Evolutionary conservation across 179 eudicot genomes (phyloP).

Genomic region (Kewa caespitosa): DNA sequence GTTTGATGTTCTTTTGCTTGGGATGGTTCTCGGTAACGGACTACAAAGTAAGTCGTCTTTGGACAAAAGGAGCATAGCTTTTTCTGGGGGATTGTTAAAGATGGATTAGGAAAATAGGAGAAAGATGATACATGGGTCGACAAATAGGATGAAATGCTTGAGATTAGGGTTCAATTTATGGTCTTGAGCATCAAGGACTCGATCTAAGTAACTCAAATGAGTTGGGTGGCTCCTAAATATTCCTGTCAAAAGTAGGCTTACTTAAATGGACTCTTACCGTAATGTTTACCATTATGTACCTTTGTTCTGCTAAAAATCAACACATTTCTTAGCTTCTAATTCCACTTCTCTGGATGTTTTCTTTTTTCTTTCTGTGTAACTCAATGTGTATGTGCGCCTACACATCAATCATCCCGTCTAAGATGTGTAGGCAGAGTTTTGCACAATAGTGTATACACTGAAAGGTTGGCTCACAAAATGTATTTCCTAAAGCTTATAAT

Average conservation of each 20-base stretch:
- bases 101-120: background rate
- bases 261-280: too few relatives aligned
- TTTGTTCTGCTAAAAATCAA: background rate
- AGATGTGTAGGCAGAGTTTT: background rate
- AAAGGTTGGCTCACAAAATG: background rate
- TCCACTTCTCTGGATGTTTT: background rate
- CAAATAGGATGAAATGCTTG: background rate
- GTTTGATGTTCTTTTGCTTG: background rate
- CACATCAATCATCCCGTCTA: background rate
- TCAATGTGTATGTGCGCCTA: background rate
- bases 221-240: too few relatives aligned
- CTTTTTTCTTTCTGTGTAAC: background rate
- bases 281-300: background rate
- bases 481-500: constrained; percentile 21
- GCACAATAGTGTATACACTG: background rate
- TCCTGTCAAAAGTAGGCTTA: too few relatives aligned
- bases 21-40: background rate
- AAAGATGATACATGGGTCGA: background rate
- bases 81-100: background rate
- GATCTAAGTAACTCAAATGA: too few relatives aligned
- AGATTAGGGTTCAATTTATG: too few relatives aligned
- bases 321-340: background rate
- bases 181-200: too few relatives aligned
- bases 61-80: background rate
- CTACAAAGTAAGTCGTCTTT: background rate